Evolutionary conservation across 352 stramenopile species (phyloP), one percentile per base, ranked within the genome.

Genomic region (Phytophthora fragariae): DNA sequence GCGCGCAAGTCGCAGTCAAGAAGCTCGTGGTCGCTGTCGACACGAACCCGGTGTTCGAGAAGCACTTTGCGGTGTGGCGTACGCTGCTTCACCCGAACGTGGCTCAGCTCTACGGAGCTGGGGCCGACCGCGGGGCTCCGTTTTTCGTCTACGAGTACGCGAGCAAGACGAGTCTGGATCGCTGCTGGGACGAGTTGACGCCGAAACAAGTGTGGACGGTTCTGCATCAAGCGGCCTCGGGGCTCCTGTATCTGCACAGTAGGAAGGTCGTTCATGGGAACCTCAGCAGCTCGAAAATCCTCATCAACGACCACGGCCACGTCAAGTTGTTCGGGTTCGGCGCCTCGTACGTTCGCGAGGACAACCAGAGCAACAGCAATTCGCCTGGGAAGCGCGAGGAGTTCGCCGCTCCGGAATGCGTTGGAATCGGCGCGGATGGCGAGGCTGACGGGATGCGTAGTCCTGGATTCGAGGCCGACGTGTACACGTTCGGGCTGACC

Each of bases 401-500:
- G 14, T 80, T 80, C 35, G 50, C 47, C 5, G 73, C 73, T 11
- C 73, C 73, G 3, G 73, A 80, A 27, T 77, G 73, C 49, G 63
- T 72, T 49, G 68, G 50, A 3, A 58, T 74, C 19, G 58, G 49
- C 3, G 7, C 29, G 2, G 49, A 68, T n/a, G 64, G 50, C 5
- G 19, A 65, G 1, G 21, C 5, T 33, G 63, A 59, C 1, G 29
- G 44, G 3, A 35, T 50, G 5, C 60, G 63, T 17, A 71, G 55
- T 21, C 60, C 66, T 39, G 10, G 61, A 21, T 76, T 81, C 46
- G 29, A 76, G 57, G 79, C 73, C 17, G 77, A 84, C 41, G 58
- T 81, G 15, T 84, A 84, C 47, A 72, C 77, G 19, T 76, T 84
- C 19, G 77, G 77, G 0, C 46, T 84, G 49, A 79, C 70, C 21